Evolutionary conservation across 2,329 filamentous ascomycete genomes (phyloP).

Genomic region (Xylaria polymorpha): DNA sequence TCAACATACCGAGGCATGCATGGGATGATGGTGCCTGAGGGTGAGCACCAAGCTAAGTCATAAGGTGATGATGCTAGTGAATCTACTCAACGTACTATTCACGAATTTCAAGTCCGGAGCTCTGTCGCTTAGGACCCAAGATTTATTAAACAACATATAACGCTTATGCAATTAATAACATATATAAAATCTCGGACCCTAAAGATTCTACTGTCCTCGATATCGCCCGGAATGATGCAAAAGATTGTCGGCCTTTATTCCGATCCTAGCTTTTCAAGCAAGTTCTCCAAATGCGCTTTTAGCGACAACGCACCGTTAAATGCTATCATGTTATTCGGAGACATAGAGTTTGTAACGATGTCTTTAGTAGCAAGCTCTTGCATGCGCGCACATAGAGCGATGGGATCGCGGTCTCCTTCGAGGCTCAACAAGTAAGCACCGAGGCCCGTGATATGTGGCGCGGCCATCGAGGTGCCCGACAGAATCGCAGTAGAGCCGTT

Average conservation of each 20-base stretch:
- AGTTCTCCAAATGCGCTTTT: neutral
- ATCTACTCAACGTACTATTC: neutral
- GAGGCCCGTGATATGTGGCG: slow-evolving; percentile 57
- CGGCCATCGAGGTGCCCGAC: slow-evolving; percentile 60
- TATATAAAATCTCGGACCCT: neutral
- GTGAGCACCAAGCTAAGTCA: slow-evolving; percentile 40
- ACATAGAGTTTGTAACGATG: slow-evolving; percentile 40
- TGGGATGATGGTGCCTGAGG: slow-evolving; percentile 62
- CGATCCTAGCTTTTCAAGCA: neutral
- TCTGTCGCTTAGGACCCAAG: neutral
- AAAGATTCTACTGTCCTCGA: neutral
- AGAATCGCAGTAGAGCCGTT: slow-evolving; percentile 54
- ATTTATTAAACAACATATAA: neutral
- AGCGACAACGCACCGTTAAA: slow-evolving; percentile 39
- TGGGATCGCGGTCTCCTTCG: slow-evolving; percentile 53
- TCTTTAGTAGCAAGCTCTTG: slow-evolving; percentile 42
- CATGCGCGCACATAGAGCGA: slow-evolving; percentile 43
- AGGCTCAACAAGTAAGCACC: slow-evolving; percentile 60
- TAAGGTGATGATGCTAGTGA: neutral
- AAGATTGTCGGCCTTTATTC: slow-evolving; percentile 5
- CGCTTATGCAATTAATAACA: slow-evolving; percentile 10
- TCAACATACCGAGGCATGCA: slow-evolving; percentile 74
- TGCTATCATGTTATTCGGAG: slow-evolving; percentile 42
- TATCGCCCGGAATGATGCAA: neutral
- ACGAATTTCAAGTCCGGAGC: neutral